These are phyloP conservation scores for Cairneyella variabilis DNA, from an alignment of 495 filamentous ascomycete genomes.

Conservation along the genomic window DNA sequence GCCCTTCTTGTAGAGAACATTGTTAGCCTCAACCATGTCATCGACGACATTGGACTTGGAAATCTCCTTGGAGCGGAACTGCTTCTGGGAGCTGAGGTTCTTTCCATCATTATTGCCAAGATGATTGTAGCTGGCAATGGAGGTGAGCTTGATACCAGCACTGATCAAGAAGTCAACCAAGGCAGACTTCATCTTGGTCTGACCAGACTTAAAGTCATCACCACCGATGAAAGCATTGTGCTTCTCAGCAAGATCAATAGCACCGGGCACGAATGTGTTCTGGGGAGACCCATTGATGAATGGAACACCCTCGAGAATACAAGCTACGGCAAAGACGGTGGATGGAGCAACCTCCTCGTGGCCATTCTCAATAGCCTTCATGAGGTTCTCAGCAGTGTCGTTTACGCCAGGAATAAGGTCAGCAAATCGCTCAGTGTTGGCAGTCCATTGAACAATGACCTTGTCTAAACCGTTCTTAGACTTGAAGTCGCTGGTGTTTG, in stretches of 20 bases:
- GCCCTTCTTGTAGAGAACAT: conserved; percentile 79
- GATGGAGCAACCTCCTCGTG: conserved; percentile 91
- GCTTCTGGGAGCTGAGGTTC: conserved; percentile 94
- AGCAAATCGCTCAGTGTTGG: conserved; percentile 96
- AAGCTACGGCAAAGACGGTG: conserved; percentile 92
- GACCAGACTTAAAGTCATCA: conserved; percentile 99
- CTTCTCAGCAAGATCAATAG: conserved; percentile 84
- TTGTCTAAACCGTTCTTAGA: conserved; percentile 80
- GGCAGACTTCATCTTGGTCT: conserved; percentile 99
- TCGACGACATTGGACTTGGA: conserved; percentile 98
- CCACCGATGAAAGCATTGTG: conserved; percentile 90
- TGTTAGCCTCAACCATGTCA: conserved; percentile 97
- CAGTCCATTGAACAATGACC: conserved; percentile 97
- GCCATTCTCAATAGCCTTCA: conserved; percentile 79
- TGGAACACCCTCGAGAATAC: conserved; percentile 81
- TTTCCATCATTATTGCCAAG: conserved; percentile 99
- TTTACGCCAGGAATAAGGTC: conserved; percentile 87
- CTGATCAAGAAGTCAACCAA: conserved; percentile 98
- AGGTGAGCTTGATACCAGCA: conserved; percentile 97
- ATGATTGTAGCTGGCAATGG: conserved; percentile 99
- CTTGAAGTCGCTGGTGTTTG: conserved; percentile 75
- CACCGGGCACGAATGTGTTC: conserved; percentile 97
- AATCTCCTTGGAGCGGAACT: conserved; percentile 99
- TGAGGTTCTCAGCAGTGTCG: conserved; percentile 91
- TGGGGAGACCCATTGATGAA: conserved; percentile 99